Evolutionary conservation across 345 rosid species (phyloP).

Genomic region (Populus alba): DNA sequence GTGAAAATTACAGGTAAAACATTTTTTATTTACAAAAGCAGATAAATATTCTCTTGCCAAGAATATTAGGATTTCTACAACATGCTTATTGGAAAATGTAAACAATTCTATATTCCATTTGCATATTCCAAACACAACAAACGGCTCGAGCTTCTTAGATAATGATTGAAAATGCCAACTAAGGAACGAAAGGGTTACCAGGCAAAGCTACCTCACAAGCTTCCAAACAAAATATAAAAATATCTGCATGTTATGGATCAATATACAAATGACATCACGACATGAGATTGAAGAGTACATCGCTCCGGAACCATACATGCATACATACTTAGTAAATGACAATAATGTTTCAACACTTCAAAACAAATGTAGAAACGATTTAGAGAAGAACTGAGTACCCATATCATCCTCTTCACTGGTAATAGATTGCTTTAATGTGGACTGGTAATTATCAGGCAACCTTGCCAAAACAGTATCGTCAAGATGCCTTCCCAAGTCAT

Average conservation of each 20-base stretch:
- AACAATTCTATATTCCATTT: not conserved
- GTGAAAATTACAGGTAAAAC: not conserved
- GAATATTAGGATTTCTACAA: not conserved
- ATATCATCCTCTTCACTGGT: constrained; percentile 81
- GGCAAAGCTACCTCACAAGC: not conserved
- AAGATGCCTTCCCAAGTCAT: constrained; percentile 14
- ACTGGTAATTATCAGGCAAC: constrained; percentile 76
- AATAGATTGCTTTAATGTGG: constrained; percentile 65
- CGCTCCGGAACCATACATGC: not conserved
- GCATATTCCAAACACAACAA: not conserved
- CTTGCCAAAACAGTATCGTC: constrained; percentile 57
- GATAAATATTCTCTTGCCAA: not conserved
- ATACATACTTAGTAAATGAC: not conserved
- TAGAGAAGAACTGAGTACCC: constrained; percentile 41
- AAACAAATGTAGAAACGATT: not conserved
- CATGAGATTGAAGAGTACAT: not conserved
- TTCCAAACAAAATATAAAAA: not conserved
- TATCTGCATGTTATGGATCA: not conserved
- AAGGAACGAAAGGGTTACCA: not conserved
- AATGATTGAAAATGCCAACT: not conserved
- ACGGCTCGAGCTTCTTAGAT: not conserved
- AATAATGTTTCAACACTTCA: not conserved
- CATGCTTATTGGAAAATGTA: not conserved
- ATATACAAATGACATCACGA: not conserved
- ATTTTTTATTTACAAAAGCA: not conserved